phyloP scores from a whole-genome alignment of 2,329 filamentous ascomycete genomes.

The Elsinoe fawcettii region DNA sequence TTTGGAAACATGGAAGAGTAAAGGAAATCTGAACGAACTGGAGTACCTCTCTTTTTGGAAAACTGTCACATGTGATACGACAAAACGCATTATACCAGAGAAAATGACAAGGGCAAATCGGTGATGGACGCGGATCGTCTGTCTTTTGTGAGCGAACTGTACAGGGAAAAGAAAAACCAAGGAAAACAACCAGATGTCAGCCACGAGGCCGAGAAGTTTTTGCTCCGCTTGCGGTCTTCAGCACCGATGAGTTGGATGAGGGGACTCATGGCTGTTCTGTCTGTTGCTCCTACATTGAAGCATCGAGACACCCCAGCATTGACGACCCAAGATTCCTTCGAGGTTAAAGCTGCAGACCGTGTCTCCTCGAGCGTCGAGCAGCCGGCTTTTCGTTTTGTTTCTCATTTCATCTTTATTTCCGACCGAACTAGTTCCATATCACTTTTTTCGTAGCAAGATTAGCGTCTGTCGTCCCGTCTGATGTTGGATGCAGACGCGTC shows the following conservation, averaged over 20 bases:
- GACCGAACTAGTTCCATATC: background rate
- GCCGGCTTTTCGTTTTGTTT: slow-evolving; percentile 14
- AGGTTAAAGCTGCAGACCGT: slow-evolving; percentile 21
- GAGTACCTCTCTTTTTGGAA: background rate
- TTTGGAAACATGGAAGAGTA: slow-evolving; percentile 96
- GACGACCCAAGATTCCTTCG: slow-evolving; percentile 13
- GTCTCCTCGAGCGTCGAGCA: slow-evolving; percentile 19
- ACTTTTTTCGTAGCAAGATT: background rate
- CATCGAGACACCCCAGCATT: background rate
- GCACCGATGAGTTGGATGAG: slow-evolving; percentile 34
- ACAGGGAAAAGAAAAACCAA: slow-evolving; percentile 1
- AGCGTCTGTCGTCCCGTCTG: background rate
- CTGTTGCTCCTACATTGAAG: background rate
- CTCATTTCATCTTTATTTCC: slow-evolving; percentile 2
- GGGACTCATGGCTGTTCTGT: background rate
- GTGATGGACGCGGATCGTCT: background rate
- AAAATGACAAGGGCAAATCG: slow-evolving; percentile 10
- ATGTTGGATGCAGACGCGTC: background rate
- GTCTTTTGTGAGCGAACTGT: background rate
- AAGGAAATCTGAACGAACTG: background rate
- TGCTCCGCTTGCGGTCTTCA: slow-evolving; percentile 29
- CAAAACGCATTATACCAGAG: slow-evolving; percentile 12
- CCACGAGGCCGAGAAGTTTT: slow-evolving; percentile 6
- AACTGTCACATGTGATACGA: slow-evolving; percentile 10
- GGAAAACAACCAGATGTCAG: background rate